phyloP scores from a whole-genome alignment of 164 flowering plant species.

The Protea cynaroides region DNA sequence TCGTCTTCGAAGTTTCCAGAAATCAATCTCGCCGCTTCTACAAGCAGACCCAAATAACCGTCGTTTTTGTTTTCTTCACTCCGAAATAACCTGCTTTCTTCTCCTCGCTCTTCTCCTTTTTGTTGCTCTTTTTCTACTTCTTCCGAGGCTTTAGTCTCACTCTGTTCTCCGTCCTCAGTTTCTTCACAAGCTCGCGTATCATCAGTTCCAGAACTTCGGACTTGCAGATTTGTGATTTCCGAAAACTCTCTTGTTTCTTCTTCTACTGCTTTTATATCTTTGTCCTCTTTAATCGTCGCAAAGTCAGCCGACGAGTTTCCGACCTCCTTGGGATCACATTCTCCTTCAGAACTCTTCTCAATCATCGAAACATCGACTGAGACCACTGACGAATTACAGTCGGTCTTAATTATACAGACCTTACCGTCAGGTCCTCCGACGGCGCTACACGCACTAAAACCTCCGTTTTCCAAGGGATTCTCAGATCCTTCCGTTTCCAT shows the following conservation, averaged over 20 bases:
- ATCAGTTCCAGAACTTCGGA: constrained; percentile 2
- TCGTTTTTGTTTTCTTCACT: constrained; percentile 5
- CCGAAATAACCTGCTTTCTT: not conserved
- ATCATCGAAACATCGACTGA: too few species aligned
- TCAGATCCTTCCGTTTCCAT: constrained; percentile 8
- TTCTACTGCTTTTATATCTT: constrained; percentile 1
- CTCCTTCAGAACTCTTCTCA: too few species aligned
- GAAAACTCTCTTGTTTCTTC: constrained; percentile 19
- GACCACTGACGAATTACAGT: constrained; percentile 3
- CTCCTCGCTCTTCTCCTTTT: not conserved
- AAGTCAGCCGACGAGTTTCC: not conserved
- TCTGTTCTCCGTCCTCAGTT: constrained; percentile 4
- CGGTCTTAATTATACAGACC: constrained; percentile 2
- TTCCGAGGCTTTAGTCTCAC: constrained; percentile 4
- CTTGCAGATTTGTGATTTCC: constrained; percentile 16
- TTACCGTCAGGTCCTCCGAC: constrained; percentile 10
- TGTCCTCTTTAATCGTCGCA: not conserved
- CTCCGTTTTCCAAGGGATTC: not conserved
- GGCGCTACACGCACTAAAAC: constrained; percentile 21
- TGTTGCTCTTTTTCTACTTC: not conserved
- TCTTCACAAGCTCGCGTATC: constrained; percentile 1
- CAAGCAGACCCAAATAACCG: constrained; percentile 28
- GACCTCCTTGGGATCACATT: too few species aligned
- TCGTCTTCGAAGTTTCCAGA: constrained; percentile 24
- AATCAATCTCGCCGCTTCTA: constrained; percentile 39